Percentiles rank a stretch among this genome's conserved stretches.
Evolutionary conservation across 441 rosid species (phyloP).

Genomic region (Erodium trifolium): DNA sequence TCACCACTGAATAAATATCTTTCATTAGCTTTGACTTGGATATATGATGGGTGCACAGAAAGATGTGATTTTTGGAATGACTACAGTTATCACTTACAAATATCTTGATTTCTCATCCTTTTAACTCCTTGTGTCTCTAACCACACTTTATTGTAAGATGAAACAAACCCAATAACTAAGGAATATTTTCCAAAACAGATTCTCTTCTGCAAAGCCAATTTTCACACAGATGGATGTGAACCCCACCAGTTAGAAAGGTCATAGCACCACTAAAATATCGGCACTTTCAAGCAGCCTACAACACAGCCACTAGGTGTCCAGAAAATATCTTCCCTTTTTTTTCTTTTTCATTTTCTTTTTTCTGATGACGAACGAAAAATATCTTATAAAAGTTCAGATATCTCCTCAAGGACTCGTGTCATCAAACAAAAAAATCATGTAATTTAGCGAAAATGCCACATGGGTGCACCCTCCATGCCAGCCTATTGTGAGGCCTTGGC

Average conservation of each 20-base stretch:
- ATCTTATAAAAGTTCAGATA: not conserved
- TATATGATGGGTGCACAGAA: too few relatives aligned
- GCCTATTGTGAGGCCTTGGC: not conserved
- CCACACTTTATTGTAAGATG: too few relatives aligned
- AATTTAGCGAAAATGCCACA: not conserved
- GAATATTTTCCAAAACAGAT: too few relatives aligned
- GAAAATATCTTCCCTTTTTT: not conserved
- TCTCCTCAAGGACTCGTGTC: not conserved
- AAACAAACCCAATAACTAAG: too few relatives aligned
- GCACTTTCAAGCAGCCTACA: not conserved
- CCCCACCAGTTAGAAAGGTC: not conserved
- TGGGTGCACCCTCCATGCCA: not conserved
- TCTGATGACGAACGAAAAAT: not conserved
- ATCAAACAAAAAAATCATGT: not conserved
- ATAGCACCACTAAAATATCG: not conserved
- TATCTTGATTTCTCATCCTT: too few relatives aligned
- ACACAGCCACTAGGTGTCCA: not conserved
- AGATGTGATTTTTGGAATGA: too few relatives aligned
- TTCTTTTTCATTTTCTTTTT: not conserved
- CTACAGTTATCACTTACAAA: too few relatives aligned
- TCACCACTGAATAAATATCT: too few relatives aligned
- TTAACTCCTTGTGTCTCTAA: too few relatives aligned
- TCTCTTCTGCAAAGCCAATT: too few relatives aligned
- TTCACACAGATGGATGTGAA: not conserved
- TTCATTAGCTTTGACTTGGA: too few relatives aligned